Evolutionary conservation across 108 stramenopile genomes (phyloP).

Genomic region (Epithemia pelagica): DNA sequence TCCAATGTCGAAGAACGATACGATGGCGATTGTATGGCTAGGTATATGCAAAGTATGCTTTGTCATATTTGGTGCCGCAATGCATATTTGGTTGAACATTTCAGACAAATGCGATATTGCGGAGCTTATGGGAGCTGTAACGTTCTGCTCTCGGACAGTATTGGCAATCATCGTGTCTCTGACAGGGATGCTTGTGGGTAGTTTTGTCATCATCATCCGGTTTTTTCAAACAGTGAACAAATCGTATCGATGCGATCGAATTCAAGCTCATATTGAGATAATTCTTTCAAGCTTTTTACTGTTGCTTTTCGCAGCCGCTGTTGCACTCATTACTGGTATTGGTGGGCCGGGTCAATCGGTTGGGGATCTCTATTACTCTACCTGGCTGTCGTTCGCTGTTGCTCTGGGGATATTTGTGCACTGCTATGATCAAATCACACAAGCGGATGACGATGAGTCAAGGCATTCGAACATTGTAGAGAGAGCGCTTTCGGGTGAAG

Average conservation of each 20-base stretch:
- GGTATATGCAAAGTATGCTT: slow-evolving; percentile 41
- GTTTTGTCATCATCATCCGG: slow-evolving; percentile 8
- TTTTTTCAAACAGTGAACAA: neutral
- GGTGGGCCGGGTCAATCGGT: slow-evolving; percentile 50
- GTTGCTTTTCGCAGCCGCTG: slow-evolving; percentile 32
- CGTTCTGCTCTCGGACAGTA: slow-evolving; percentile 35
- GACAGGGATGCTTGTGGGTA: slow-evolving; percentile 28
- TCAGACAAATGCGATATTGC: slow-evolving; percentile 20
- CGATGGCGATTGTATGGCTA: slow-evolving; percentile 30
- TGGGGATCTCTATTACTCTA: slow-evolving; percentile 41
- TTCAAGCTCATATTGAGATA: slow-evolving; percentile 20
- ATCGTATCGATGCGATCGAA: slow-evolving; percentile 5
- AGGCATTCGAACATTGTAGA: too few species aligned
- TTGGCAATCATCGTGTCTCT: slow-evolving; percentile 25
- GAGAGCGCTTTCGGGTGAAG: neutral
- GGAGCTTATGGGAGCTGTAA: slow-evolving; percentile 16
- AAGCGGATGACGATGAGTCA: slow-evolving; percentile 5
- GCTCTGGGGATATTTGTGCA: slow-evolving; percentile 26
- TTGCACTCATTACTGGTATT: slow-evolving; percentile 40
- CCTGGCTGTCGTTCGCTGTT: slow-evolving; percentile 41
- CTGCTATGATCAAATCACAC: slow-evolving; percentile 21
- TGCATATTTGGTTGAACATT: slow-evolving; percentile 41
- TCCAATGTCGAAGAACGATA: slow-evolving; percentile 15
- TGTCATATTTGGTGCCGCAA: slow-evolving; percentile 38
- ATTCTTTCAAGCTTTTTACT: slow-evolving; percentile 27